A percentile compares a stretch with the other conserved stretches of the same genome.
These are phyloP conservation scores for Nicotiana paniculata DNA, from an alignment of 257 asterid species.

Conservation along the genomic window DNA sequence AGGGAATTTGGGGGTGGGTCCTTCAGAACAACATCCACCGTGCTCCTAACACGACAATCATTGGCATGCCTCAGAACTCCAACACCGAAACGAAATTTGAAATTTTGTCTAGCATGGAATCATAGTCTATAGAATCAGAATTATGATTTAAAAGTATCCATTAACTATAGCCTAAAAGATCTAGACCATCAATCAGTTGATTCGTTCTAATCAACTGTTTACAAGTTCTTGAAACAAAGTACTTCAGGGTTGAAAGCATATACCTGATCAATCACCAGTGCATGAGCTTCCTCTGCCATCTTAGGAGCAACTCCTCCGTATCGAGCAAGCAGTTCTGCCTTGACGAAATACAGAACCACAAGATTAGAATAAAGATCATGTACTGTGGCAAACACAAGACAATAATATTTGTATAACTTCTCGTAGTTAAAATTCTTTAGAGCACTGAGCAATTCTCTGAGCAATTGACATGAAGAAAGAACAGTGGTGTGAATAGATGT, in stretches of 20 bases:
- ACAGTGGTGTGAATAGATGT: background rate
- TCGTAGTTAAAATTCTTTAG: background rate
- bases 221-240: background rate
- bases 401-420: background rate
- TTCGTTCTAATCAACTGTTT: background rate
- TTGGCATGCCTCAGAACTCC: background rate
- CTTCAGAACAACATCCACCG: background rate
- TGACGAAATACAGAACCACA: conserved; percentile 17
- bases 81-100: background rate
- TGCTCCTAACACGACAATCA: background rate
- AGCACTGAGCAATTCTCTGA: background rate
- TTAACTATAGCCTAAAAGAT: background rate
- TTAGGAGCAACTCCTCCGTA: conserved; percentile 99
- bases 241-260: background rate
- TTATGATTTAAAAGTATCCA: background rate
- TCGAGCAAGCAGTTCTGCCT: conserved; percentile 84
- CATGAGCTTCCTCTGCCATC: conserved; percentile 98
- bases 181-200: background rate
- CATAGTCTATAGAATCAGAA: background rate
- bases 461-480: background rate
- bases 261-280: conserved; percentile 87
- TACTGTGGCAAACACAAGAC: background rate
- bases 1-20: background rate
- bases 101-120: background rate
- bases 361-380: background rate